Base-by-base conservation (phyloP, 2,329 filamentous ascomycete genomes). In the Neonectria magnoliae region DNA sequence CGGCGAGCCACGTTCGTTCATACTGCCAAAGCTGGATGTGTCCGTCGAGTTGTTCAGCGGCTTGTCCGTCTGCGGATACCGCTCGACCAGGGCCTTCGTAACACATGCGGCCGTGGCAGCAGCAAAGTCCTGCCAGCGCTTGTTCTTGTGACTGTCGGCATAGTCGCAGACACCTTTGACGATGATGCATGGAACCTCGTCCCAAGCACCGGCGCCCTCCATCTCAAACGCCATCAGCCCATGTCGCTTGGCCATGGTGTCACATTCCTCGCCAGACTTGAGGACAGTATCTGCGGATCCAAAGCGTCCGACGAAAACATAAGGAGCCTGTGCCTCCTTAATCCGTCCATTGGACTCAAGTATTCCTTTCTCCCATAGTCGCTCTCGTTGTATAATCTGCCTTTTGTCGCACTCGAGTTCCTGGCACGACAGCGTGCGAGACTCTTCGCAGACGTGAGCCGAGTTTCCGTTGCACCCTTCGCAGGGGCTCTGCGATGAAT, bases 271-370 rank as follows among this genome's bases (percentile, higher is more conserved):
- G 1, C 74, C 78, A 2, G 75, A 76, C 25, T 78, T 81, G 58
- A 82, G 74, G 1, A 83, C 76, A 1, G 59, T 72, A 25, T 83
- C 75, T 5, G 73, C 79, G 0, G 80, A 82, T 0, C 74, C 81
- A 1, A 83, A 67, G 0, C 64, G 68, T 0, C 81, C 81, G 11
- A 82, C 69, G 27, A 81, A 77, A 0, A 83, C 61, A 0, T 11
- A 31, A 0, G 67, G 69, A 2, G 14, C 42, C 22, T 56, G 62
- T 2, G 61, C 52, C 14, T 52, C 52, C 1, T 33, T 22, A 1
- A 18, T 13, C n/a, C 18, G 5, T 3, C 41, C n/a, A 2, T 7
- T 4, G 9, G 2, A 14, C 11, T 63, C 59, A 8, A 60, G 16
- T 1, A 5, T 27, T 4, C 20, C 13, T 1, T 38, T 62, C 2